Percentiles rank a stretch among this genome's conserved stretches.
These are phyloP conservation scores for Boletales sp. DNA, from an alignment of 768 basidiomycete species.

Conservation along the genomic window DNA sequence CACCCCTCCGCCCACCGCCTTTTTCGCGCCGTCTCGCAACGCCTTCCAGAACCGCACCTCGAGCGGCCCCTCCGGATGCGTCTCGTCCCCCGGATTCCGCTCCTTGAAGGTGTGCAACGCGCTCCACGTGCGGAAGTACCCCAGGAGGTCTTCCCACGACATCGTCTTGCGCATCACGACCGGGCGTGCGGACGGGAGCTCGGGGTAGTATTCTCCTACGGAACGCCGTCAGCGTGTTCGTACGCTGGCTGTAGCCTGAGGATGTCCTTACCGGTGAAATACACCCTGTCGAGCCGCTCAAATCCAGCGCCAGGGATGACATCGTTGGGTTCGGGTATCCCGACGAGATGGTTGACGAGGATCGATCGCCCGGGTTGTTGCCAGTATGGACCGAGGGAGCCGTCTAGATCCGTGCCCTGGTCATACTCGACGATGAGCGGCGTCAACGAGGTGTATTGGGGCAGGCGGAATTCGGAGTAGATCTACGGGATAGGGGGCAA, in stretches of 20 bases:
- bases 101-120: conserved; percentile 68
- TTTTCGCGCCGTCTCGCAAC: conserved; percentile 39
- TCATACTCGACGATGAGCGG: conserved; percentile 57
- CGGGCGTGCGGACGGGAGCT: conserved; percentile 31
- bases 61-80: conserved; percentile 56
- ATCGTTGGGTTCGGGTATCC: conserved; percentile 54
- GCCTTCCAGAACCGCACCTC: conserved; percentile 59
- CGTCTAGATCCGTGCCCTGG: conserved; percentile 50
- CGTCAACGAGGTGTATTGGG: conserved; percentile 53
- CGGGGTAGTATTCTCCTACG: conserved; percentile 40
- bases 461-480: conserved; percentile 73
- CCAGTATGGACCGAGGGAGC: conserved; percentile 70
- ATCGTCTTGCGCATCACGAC: conserved; percentile 58
- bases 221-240: too few species aligned
- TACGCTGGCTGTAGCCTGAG: background rate
- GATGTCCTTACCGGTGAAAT: conserved; percentile 57
- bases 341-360: conserved; percentile 65
- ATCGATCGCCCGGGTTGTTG: conserved; percentile 78
- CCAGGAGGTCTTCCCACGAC: conserved; percentile 63
- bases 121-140: conserved; percentile 70
- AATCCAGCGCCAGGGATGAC: conserved; percentile 32
- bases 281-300: conserved; percentile 45
- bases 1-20: conserved; percentile 15
- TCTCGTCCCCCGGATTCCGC: conserved; percentile 53
- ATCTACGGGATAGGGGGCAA: conserved; percentile 27